phyloP scores from a whole-genome alignment of 2,329 filamentous ascomycete species.

The Amauroascus verrucosus region DNA sequence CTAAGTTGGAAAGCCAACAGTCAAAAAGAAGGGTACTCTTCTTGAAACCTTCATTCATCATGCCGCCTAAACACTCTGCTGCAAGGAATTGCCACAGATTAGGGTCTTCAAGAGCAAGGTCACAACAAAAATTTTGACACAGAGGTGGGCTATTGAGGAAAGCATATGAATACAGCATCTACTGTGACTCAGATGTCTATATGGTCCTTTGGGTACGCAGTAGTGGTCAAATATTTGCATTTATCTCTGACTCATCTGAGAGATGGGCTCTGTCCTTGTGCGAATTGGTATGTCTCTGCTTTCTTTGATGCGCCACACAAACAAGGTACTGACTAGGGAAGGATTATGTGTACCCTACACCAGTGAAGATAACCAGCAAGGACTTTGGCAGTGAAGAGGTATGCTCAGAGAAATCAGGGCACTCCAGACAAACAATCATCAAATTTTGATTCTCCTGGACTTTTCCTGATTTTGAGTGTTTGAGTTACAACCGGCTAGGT shows the following conservation, averaged over 20 bases:
- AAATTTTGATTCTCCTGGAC: background rate
- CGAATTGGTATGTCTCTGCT: background rate
- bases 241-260: background rate
- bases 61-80: background rate
- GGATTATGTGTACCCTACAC: background rate
- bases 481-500: background rate
- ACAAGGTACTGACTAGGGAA: background rate
- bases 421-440: background rate
- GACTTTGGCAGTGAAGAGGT: background rate
- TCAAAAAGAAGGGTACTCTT: background rate
- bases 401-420: background rate
- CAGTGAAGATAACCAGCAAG: background rate
- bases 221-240: background rate
- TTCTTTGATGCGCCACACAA: background rate
- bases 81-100: background rate
- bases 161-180: conserved; percentile 1
- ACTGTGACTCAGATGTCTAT: conserved; percentile 1
- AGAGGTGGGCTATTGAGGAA: background rate
- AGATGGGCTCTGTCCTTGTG: background rate
- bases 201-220: background rate
- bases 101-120: background rate
- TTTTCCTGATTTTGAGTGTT: background rate
- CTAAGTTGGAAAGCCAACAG: background rate
- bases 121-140: background rate
- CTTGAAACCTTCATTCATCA: background rate